Evolutionary conservation across 805 yeast genomes (phyloP), one percentile per base, ranked within the genome.

Genomic region (Scheffersomyces ergatensis): DNA sequence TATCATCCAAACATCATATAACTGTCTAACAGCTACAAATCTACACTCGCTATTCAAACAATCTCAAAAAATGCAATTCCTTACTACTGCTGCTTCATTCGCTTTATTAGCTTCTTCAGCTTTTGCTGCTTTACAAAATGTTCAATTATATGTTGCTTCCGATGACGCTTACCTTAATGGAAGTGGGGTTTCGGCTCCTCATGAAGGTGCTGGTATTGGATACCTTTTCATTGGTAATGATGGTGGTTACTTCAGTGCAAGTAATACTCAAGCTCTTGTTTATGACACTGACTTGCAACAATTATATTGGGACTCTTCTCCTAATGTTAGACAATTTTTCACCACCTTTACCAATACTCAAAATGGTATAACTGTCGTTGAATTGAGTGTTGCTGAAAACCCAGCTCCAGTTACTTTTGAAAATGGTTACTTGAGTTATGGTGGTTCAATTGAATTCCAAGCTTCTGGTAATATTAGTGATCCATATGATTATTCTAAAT

Each of bases 161-260:
- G 53, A 48, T 33, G 40, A 60, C 41, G 18, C 53, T 5, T 46
- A 39, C 7, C 38, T 69, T 37, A 43, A 65, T 42, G 64, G 63
- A 27, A 40, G 53, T 15, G 63, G 59, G 33, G 42, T 68, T 30
- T 44, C 52, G 36, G 43, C 60, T 24, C 42, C 43, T 32, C 78
- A 71, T 49, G 73, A 65, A 50, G 77, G 77, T 49, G 77, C 77
- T 38, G 77, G 67, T 39, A 52, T 69, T 43, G 55, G 62, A 57
- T 73, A 70, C 54, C 48, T 66, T 26, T 62, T 65, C 55, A 44
- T 65, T 33, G 63, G 62, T 21, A 27, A 36, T 11, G 41, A 37
- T 15, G 60, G 59, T 16, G 29, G 32, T 4, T 29, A 29, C 18
- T 29, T 29, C 7, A 18, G 12, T 6, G 15, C 41, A 14, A 42